A percentile compares a stretch with the other conserved stretches of the same genome.
Conservation (phyloP, 192 early-diverging fungal species). For the Nowakowskiella sp. region DNA sequence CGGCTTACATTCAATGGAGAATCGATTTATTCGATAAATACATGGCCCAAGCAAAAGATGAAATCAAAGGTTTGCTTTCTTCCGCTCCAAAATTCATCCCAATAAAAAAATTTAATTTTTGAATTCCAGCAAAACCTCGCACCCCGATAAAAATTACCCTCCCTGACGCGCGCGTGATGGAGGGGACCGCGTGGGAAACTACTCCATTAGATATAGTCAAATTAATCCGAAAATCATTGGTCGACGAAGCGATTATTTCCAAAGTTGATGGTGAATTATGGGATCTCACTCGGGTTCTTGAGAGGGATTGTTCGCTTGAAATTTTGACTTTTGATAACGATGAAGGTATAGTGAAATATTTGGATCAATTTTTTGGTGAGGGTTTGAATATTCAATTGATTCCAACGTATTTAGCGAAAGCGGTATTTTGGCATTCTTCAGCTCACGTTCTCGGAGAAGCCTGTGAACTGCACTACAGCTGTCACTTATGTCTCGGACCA, state of each 20-base stretch:
- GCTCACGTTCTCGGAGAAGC: conserved; percentile 97
- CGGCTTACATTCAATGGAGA: conserved; percentile 70
- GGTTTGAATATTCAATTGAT: neutral
- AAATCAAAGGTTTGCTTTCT: neutral
- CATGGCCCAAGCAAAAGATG: neutral
- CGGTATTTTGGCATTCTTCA: conserved; percentile 97
- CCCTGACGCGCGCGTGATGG: conserved; percentile 72
- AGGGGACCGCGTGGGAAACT: conserved; percentile 88
- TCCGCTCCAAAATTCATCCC: neutral
- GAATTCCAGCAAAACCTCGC: conserved; percentile 37
- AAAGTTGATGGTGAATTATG: conserved; percentile 86
- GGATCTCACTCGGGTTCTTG: conserved; percentile 84
- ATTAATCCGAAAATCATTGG: conserved; percentile 79
- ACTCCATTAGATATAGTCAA: conserved; percentile 88
- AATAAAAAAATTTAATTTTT: conserved; percentile 1
- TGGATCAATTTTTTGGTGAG: conserved; percentile 1
- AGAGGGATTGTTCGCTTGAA: conserved; percentile 69
- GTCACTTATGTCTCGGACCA: conserved; percentile 94
- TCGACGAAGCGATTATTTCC: conserved; percentile 85
- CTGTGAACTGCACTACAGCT: conserved; percentile 94
- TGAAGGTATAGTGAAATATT: conserved; percentile 48
- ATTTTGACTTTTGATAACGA: conserved; percentile 90
- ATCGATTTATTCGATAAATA: conserved; percentile 68
- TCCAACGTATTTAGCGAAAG: conserved; percentile 41
- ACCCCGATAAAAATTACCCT: conserved; percentile 64